Base-by-base conservation (phyloP, 768 basidiomycete species). In the Mycena belliarum region DNA sequence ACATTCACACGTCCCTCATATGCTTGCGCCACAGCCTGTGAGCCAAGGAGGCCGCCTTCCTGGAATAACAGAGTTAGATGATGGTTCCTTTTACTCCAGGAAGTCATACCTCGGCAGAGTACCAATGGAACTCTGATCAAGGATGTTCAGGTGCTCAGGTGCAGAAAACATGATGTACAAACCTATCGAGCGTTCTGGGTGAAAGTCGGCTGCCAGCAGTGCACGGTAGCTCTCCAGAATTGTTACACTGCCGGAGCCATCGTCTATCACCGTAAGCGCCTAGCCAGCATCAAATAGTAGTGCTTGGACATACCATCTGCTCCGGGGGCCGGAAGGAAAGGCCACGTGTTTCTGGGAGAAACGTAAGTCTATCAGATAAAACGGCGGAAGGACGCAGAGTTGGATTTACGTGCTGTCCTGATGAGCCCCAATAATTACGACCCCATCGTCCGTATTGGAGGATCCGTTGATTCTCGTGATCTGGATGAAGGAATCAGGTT, bases 11-110 rank as follows among this genome's bases (percentile, higher is more conserved):
- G 80, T 23, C 74, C 68, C 66, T 84, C 84, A 68, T 96, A 97
- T 58, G 82, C 80, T 64, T 79, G 76, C 35, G 93, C 93, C 49
- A 98, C 82, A 18, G 94, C 95, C 72, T 95, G 94, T 35, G 91
- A 93, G 38, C 95, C 95, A 51, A 93, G 83, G 35, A 93, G 81
- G 14, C 92, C 92, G 49, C 84, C 88, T 75, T 93, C 91, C 90
- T 90, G 63, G n/a, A 60, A 45, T 38, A 43, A 57, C 38, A 32
- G 44, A 57, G n/a, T 64, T 44, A 38, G 41, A 25, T 46, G 25
- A 56, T 44, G 59, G 57, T 43, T 60, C 55, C 63, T 46, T 24
- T 54, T 20, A 54, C 24, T 43, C 44, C 15, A 48, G 29, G 65
- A 58, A 47, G 59, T n/a, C 69, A 47, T 71, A 84, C 89, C 77